Conservation (phyloP, 192 early-diverging fungal genomes). For the Backusella circina region DNA sequence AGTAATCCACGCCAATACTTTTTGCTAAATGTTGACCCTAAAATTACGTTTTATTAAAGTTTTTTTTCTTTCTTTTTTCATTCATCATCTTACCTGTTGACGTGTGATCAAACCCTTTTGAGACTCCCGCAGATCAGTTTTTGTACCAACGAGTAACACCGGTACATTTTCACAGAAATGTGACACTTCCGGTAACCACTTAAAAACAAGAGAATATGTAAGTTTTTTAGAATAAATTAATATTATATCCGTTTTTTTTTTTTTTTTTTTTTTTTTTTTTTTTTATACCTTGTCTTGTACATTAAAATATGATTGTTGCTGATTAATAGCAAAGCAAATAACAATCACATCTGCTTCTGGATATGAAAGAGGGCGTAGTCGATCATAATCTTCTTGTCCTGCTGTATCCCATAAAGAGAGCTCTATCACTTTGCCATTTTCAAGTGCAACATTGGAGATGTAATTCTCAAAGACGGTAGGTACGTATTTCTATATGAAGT, state of each 20-base stretch:
- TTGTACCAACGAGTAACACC: not conserved
- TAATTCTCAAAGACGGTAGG: constrained; percentile 80
- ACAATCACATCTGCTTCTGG: constrained; percentile 66
- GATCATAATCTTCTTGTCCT: constrained; percentile 73
- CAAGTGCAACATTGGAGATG: constrained; percentile 51
- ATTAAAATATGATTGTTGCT: constrained; percentile 72
- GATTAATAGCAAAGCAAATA: constrained; percentile 66
- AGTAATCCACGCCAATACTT: not conserved
- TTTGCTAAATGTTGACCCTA: not conserved
- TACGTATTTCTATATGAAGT: constrained; percentile 50
- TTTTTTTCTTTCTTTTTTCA: not conserved
- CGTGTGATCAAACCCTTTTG: not conserved
- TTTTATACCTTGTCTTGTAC: constrained; percentile 62
- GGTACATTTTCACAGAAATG: not conserved
- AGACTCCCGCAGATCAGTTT: not conserved
- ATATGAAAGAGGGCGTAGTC: constrained; percentile 64
- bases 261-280: too few relatives aligned
- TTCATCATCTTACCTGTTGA: not conserved
- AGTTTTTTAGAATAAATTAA: not conserved
- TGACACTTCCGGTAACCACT: constrained; percentile 12
- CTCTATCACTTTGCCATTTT: constrained; percentile 52
- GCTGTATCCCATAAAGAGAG: constrained; percentile 73
- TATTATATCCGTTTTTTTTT: too few relatives aligned
- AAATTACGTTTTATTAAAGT: not conserved
- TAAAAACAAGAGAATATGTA: not conserved